These are phyloP conservation scores for Aspergillus sp. DNA, from an alignment of 2,329 filamentous ascomycete genomes.

Conservation along the genomic window DNA sequence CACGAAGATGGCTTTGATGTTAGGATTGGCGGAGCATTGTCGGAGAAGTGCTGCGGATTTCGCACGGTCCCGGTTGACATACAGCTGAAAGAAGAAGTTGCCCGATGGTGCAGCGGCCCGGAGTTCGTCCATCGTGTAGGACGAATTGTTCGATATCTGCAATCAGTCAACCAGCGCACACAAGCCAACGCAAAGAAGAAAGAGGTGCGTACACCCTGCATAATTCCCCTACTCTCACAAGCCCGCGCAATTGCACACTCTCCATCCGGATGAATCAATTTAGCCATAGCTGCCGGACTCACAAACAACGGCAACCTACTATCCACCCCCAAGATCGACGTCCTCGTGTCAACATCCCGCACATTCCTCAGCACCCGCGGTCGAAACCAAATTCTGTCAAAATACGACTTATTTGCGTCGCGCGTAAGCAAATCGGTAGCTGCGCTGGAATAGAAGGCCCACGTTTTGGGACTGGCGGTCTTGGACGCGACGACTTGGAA, in stretches of 20 bases:
- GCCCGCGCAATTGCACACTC: slow-evolving; percentile 53
- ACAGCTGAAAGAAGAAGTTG: slow-evolving; percentile 51
- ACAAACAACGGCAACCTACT: slow-evolving; percentile 56
- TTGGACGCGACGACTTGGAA: slow-evolving; percentile 53
- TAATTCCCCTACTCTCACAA: slow-evolving; percentile 46
- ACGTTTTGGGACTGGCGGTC: slow-evolving; percentile 56
- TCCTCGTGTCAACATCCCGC: slow-evolving; percentile 43
- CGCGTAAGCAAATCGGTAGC: slow-evolving; percentile 57
- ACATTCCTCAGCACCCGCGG: slow-evolving; percentile 55
- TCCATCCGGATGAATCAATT: slow-evolving; percentile 57
- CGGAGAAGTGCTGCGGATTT: slow-evolving; percentile 45
- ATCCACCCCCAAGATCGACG: slow-evolving; percentile 50
- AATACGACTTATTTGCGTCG: slow-evolving; percentile 49
- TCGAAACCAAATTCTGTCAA: slow-evolving; percentile 52
- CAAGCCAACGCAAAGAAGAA: neutral
- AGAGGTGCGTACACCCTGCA: slow-evolving; percentile 44
- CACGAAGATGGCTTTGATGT: slow-evolving; percentile 43
- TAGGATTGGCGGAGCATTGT: slow-evolving; percentile 35
- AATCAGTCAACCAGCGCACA: neutral
- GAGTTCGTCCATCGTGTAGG: slow-evolving; percentile 52
- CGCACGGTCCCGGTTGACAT: slow-evolving; percentile 46
- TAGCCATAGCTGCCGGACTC: slow-evolving; percentile 59
- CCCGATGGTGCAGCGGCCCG: slow-evolving; percentile 34
- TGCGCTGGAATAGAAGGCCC: slow-evolving; percentile 63
- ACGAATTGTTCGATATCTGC: slow-evolving; percentile 55